Conservation (phyloP, 1,284 basidiomycete genomes). For the Melampsora larici-populina region DNA sequence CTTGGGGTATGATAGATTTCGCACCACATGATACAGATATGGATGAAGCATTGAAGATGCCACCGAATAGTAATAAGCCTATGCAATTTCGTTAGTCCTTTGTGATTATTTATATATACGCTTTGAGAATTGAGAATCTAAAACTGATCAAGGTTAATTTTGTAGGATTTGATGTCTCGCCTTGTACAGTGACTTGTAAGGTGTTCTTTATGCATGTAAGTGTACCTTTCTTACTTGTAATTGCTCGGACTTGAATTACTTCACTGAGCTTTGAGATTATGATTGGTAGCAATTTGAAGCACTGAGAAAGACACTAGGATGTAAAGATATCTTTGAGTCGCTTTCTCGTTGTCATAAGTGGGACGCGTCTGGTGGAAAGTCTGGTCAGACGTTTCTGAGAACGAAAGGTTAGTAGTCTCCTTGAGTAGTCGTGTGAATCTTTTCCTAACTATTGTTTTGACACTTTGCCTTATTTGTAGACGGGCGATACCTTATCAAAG, state of each 20-base stretch:
- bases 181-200: slow-evolving; percentile 43
- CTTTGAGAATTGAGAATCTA: background rate
- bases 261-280: background rate
- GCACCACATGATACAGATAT: slow-evolving; percentile 57
- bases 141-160: background rate
- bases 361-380: slow-evolving; percentile 93
- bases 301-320: slow-evolving; percentile 83
- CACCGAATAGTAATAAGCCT: slow-evolving; percentile 42
- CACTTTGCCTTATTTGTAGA: slow-evolving; percentile 59
- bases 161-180: slow-evolving; percentile 40
- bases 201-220: slow-evolving; percentile 44
- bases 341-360: slow-evolving; percentile 92
- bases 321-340: slow-evolving; percentile 86
- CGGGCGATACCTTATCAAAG: slow-evolving; percentile 97
- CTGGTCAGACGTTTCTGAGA: slow-evolving; percentile 93
- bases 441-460: background rate
- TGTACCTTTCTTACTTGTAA: background rate
- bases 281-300: slow-evolving; percentile 92
- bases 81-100: slow-evolving; percentile 43
- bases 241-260: background rate
- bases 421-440: background rate
- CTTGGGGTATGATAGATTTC: slow-evolving; percentile 48
- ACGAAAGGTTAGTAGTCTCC: slow-evolving; percentile 66
- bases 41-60: slow-evolving; percentile 62
- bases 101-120: no score